Conservation (phyloP, 805 yeast species). For the Lipomyces japonicus region DNA sequence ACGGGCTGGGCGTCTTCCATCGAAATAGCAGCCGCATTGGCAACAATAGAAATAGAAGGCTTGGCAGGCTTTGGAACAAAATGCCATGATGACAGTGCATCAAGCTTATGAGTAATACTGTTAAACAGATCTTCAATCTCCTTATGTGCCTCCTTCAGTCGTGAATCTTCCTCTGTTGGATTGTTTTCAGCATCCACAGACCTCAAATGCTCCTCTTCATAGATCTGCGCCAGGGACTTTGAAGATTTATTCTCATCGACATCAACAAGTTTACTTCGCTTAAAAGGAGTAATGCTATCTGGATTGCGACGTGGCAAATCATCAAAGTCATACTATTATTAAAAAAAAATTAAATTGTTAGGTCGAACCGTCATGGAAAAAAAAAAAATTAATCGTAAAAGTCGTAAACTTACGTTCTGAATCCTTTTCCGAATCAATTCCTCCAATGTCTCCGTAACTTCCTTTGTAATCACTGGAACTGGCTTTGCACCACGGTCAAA, state of each 20-base stretch:
- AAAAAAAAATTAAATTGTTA: too few relatives aligned
- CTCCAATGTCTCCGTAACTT: slow-evolving; percentile 79
- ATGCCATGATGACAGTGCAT: slow-evolving; percentile 89
- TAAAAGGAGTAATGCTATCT: slow-evolving; percentile 61
- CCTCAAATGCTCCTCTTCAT: slow-evolving; percentile 72
- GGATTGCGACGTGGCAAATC: slow-evolving; percentile 74
- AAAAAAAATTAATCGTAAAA: too few relatives aligned
- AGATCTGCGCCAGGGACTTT: slow-evolving; percentile 85
- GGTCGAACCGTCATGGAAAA: slow-evolving; percentile 11
- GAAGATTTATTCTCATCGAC: slow-evolving; percentile 79
- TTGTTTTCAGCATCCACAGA: slow-evolving; percentile 41
- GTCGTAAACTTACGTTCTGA: slow-evolving; percentile 43
- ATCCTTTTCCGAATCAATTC: slow-evolving; percentile 85
- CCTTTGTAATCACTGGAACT: slow-evolving; percentile 89
- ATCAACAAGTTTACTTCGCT: slow-evolving; percentile 52
- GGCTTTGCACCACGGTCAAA: slow-evolving; percentile 94
- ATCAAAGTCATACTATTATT: slow-evolving; percentile 54
- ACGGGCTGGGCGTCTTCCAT: slow-evolving; percentile 98
- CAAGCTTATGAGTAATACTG: slow-evolving; percentile 65
- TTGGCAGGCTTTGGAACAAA: slow-evolving; percentile 88
- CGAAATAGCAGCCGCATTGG: slow-evolving; percentile 72
- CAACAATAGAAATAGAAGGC: slow-evolving; percentile 73
- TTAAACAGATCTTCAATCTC: slow-evolving; percentile 69
- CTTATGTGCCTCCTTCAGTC: slow-evolving; percentile 65
- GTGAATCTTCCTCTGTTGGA: slow-evolving; percentile 54